Evolutionary conservation across 1,284 basidiomycete species (phyloP).

Genomic region (Ganoderma meredithae): DNA sequence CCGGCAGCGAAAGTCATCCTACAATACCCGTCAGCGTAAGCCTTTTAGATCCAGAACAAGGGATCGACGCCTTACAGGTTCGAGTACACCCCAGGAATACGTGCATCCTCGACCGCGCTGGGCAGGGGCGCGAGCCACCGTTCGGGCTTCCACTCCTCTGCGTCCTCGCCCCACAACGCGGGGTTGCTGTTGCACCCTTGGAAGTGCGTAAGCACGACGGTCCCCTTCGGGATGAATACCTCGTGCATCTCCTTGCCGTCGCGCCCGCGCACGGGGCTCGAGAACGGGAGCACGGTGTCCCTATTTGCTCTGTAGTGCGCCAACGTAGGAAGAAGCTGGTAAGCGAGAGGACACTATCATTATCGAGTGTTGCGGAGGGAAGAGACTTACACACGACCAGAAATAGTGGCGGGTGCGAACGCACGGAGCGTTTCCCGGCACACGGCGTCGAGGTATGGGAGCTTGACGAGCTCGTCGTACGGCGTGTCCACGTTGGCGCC

Average conservation of each 20-base stretch:
- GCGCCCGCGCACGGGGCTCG: constrained; percentile 2
- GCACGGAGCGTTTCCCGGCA: constrained; percentile 40
- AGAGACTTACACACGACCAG: neutral
- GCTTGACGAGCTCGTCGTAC: constrained; percentile 23
- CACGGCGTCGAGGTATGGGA: constrained; percentile 61
- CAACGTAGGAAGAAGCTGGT: neutral
- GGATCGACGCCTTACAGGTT: constrained; percentile 1
- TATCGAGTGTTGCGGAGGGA: neutral
- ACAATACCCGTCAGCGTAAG: neutral
- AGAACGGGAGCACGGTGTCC: constrained; percentile 12
- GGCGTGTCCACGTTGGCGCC: constrained; percentile 2
- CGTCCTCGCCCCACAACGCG: constrained; percentile 10
- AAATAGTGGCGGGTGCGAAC: constrained; percentile 48
- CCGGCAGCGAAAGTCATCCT: constrained; percentile 12
- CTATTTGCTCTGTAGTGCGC: neutral
- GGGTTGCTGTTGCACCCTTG: constrained; percentile 9
- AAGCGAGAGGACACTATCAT: no score
- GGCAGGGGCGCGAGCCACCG: constrained; percentile 15
- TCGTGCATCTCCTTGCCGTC: constrained; percentile 10
- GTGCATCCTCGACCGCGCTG: constrained; percentile 2
- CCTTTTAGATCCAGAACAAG: neutral
- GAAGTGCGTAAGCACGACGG: constrained; percentile 7
- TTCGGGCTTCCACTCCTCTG: constrained; percentile 15
- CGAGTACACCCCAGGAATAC: constrained; percentile 14
- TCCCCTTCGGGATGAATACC: constrained; percentile 6